Evolutionary conservation across 2,329 filamentous ascomycete species (phyloP), one percentile per base, ranked within the genome.

Genomic region (Ophiosphaerella herpotricha): DNA sequence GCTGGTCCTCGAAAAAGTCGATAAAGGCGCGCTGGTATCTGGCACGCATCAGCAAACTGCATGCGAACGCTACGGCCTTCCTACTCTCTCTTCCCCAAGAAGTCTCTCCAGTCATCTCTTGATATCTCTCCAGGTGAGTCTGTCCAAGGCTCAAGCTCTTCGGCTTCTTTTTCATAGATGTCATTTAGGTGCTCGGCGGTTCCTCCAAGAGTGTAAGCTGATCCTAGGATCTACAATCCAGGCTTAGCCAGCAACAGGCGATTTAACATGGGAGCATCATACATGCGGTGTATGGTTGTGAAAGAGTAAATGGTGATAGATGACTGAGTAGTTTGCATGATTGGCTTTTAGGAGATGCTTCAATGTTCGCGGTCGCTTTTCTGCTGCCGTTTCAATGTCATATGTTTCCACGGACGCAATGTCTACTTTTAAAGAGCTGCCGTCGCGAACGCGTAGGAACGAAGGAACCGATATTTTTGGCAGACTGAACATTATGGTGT

Each of bases 1-100:
- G 78, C 64, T 91, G 85, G 70, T 99, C 94, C 71, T 99, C 94
- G 68, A 96, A 97, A 70, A 94, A 97, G 71, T 99, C 92, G 48
- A 99, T 80, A 67, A 87, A 99, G 0, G 91, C 93, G 52, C 93
- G 84, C 74, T 99, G 91, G 67, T 95, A 97, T 55, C 79, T 84
- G 63, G 29, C 14, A 14, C 5, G 5, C 29, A 39, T 68, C 33
- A 65, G 57, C 37, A n/a, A 33, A 42, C 7, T 23, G n/a, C 23
- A 34, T 46, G 16, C 31, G 14, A 4, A n/a, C 16, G 12, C n/a
- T 24, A 33, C 6, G 8, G 23, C 2, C 33, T 26, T 66, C 78
- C 46, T 75, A 86, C 80, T 84, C 78, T 70, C 82, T 82, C 69
- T 91, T 85, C 18, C 93, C 92, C 29, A 97, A 72, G 63, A 85